These are phyloP conservation scores for Verbena officinalis DNA, from an alignment of 257 asterid genomes.

Conservation along the genomic window DNA sequence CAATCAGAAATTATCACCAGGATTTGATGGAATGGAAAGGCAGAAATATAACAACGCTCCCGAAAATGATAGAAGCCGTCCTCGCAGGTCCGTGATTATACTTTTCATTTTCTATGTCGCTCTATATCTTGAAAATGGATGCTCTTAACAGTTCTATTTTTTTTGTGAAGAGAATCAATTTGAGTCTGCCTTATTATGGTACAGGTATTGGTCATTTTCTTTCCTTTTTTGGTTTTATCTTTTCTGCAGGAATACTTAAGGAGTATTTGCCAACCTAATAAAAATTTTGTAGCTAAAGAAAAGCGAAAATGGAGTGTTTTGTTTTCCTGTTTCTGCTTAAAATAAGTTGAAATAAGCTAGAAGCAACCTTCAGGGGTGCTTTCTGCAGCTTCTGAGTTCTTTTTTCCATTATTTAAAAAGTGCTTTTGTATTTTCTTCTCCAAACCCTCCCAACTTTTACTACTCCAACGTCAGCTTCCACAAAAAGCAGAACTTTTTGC, in stretches of 20 bases:
- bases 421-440: too few species aligned
- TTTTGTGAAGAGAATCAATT: conserved; percentile 3
- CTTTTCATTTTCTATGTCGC: conserved; percentile 10
- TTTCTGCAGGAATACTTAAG: too few species aligned
- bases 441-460: too few species aligned
- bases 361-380: too few species aligned
- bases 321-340: background rate
- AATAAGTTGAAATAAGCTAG: too few species aligned
- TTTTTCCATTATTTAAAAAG: too few species aligned
- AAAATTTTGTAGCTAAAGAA: too few species aligned
- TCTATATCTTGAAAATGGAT: conserved; percentile 17
- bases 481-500: too few species aligned
- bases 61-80: conserved; percentile 44
- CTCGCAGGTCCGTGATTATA: conserved; percentile 54
- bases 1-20: conserved; percentile 61
- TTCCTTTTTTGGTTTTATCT: too few species aligned
- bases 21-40: conserved; percentile 49
- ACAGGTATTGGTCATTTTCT: conserved; percentile 2
- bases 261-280: too few species aligned
- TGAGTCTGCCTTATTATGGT: conserved; percentile 17
- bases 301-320: background rate
- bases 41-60: conserved; percentile 43
- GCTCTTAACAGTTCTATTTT: conserved; percentile 7
- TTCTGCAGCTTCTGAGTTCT: too few species aligned
- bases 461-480: too few species aligned